Base-by-base conservation (phyloP, 2,329 filamentous ascomycete genomes). In the Sphaerulina vaccinii region DNA sequence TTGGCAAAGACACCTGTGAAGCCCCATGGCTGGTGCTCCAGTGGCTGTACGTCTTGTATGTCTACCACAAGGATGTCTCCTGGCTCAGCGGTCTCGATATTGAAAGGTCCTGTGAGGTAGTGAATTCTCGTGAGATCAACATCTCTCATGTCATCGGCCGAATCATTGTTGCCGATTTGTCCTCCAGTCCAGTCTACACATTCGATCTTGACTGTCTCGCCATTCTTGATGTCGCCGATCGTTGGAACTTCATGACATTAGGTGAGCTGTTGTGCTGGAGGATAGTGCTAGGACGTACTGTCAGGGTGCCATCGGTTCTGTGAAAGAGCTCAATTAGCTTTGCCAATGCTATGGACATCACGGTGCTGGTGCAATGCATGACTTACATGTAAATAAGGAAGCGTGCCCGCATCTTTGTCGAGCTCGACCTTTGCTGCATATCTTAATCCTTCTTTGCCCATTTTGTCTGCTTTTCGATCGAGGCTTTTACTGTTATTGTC, bases 221-320 rank as follows among this genome's bases (percentile, higher is more conserved):
- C 86, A 65, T 91, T 84, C 62, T 87, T 84, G 64, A 96, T 90
- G 1, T 79, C 83, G 24, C 78, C 87, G 44, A 78, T 79, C 50
- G 80, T 82, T 0, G 91, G 91, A 45, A 95, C 88, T 93, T 22
- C 24, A 29, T 22, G 39, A 36, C 33, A 48, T 36, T 43, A 44
- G 19, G 23, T 21, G 15, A 36, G 47, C 24, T 44, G 13, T 54
- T 11, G 23, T 50, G 51, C n/a, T 32, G 18, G n/a, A 15, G 18
- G 11, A 37, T 54, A 52, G 24, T 27, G 5, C 24, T 27, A 24
- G 38, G 15, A 8, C 77, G 46, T 77, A 90, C 88, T 86, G 59
- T 95, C 90, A 29, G 91, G 91, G 66, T 96, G 91, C 91, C 90
- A 96, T 69, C 90, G 80, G 65, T 96, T 96, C 87, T 90, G 16